Percentiles rank a stretch among this genome's conserved stretches.
Evolutionary conservation across 352 stramenopile genomes (phyloP).

Genomic region (Lagenidium sp.): DNA sequence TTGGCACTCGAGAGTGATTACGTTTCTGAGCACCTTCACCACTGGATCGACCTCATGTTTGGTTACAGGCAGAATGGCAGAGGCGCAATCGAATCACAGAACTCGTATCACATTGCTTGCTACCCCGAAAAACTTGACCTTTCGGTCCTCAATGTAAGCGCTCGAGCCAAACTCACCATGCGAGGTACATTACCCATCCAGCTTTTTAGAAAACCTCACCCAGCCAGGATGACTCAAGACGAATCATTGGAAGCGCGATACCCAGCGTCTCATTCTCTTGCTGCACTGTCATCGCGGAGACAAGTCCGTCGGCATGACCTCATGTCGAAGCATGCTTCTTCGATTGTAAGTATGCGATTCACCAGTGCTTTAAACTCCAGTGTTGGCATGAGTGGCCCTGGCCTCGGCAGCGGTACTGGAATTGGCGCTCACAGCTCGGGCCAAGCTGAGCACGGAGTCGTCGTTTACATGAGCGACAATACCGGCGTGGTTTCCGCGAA

Average conservation of each 20-base stretch:
- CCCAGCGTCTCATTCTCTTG: slow-evolving; percentile 61
- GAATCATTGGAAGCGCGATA: slow-evolving; percentile 63
- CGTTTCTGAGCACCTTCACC: slow-evolving; percentile 95
- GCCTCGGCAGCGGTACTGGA: slow-evolving; percentile 55
- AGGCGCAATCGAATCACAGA: slow-evolving; percentile 80
- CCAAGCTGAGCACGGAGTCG: slow-evolving; percentile 47
- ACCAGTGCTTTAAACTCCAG: slow-evolving; percentile 63
- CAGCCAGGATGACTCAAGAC: slow-evolving; percentile 64
- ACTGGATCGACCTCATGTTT: slow-evolving; percentile 99
- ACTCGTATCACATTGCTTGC: slow-evolving; percentile 89
- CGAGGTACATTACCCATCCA: slow-evolving; percentile 70
- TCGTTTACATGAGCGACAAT: slow-evolving; percentile 77
- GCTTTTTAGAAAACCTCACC: slow-evolving; percentile 71
- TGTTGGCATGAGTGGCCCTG: slow-evolving; percentile 36
- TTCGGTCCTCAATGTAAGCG: slow-evolving; percentile 36
- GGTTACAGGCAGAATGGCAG: slow-evolving; percentile 94
- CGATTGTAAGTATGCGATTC: slow-evolving; percentile 69
- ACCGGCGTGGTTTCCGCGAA: slow-evolving; percentile 72
- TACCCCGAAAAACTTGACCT: slow-evolving; percentile 74
- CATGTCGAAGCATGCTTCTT: slow-evolving; percentile 52
- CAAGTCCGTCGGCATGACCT: slow-evolving; percentile 79
- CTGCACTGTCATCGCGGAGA: slow-evolving; percentile 60
- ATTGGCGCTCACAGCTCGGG: slow-evolving; percentile 62
- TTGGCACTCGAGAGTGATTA: slow-evolving; percentile 97
- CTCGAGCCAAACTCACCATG: slow-evolving; percentile 48